These are phyloP conservation scores for Cyclocybe aegerita DNA, from an alignment of 768 basidiomycete species.

Conservation along the genomic window DNA sequence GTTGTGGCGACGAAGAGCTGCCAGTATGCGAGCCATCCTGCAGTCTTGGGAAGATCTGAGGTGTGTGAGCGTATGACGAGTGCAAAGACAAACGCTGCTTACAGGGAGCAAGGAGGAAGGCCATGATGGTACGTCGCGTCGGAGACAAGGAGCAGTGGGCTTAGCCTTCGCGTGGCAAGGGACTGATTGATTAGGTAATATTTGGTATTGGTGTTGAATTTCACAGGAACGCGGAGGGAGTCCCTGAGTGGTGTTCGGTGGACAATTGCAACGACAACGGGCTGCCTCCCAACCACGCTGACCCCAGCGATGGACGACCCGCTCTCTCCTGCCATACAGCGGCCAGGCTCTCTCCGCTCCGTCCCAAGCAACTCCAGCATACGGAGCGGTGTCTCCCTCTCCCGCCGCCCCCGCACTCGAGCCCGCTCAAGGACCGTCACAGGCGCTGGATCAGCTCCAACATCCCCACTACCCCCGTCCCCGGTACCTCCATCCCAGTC, in stretches of 20 bases:
- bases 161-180: slow-evolving; percentile 8
- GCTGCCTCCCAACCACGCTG: slow-evolving; percentile 4
- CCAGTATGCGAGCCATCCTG: slow-evolving; percentile 84
- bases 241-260: not conserved
- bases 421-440: slow-evolving; percentile 55
- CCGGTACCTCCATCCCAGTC: slow-evolving; percentile 15
- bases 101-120: slow-evolving; percentile 21
- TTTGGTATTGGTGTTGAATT: not conserved
- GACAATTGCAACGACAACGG: not conserved
- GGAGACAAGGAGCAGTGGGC: not conserved
- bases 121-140: slow-evolving; percentile 16
- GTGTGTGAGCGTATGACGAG: not conserved
- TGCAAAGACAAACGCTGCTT: slow-evolving; percentile 8
- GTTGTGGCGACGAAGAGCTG: slow-evolving; percentile 77
- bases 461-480: no score
- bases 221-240: slow-evolving; percentile 9
- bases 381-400: slow-evolving; percentile 48
- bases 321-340: slow-evolving; percentile 9
- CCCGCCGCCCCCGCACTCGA: slow-evolving; percentile 53
- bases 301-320: slow-evolving; percentile 15
- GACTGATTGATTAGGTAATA: not conserved
- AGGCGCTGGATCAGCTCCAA: slow-evolving; percentile 15
- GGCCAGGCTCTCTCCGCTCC: slow-evolving; percentile 43
- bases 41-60: slow-evolving; percentile 60
- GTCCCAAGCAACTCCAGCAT: slow-evolving; percentile 51